These are phyloP conservation scores for Ascochyta viciae-villosae DNA, from an alignment of 2,329 filamentous ascomycete species.

Conservation along the genomic window DNA sequence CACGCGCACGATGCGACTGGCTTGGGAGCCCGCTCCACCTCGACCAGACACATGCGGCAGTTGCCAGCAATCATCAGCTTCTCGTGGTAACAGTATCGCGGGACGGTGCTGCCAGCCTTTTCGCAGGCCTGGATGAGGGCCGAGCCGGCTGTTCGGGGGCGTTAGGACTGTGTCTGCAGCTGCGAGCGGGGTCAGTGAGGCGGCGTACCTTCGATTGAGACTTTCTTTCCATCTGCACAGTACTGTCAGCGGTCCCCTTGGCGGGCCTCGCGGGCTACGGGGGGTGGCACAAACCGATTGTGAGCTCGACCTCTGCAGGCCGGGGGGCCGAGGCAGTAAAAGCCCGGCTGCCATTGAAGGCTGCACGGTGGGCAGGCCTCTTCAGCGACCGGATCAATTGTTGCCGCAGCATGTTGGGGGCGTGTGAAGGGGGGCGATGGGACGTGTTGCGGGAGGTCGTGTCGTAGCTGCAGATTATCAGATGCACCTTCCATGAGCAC, in stretches of 20 bases:
- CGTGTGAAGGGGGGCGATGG: conserved; percentile 39
- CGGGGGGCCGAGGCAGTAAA: conserved; percentile 83
- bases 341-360: conserved; percentile 70
- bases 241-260: conserved; percentile 43
- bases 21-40: conserved; percentile 95
- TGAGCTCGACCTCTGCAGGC: conserved; percentile 93
- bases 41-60: conserved; percentile 99
- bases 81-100: conserved; percentile 99
- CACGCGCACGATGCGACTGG: conserved; percentile 98
- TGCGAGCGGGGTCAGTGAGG: conserved; percentile 12
- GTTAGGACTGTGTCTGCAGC: conserved; percentile 36
- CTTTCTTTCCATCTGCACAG: conserved; percentile 88
- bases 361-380: conserved; percentile 61
- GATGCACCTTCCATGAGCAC: not conserved
- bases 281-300: conserved; percentile 73
- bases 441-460: conserved; percentile 34
- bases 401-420: conserved; percentile 66
- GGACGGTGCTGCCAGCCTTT: conserved; percentile 90
- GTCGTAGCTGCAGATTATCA: conserved; percentile 25
- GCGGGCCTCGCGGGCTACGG: conserved; percentile 17
- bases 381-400: conserved; percentile 68
- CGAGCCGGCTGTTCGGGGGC: conserved; percentile 74
- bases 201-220: conserved; percentile 88
- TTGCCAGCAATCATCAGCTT: conserved; percentile 99
- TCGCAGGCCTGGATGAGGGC: conserved; percentile 99